These are phyloP conservation scores for Cardamine chenopodiifolia DNA, from an alignment of 345 rosid genomes.

Conservation along the genomic window DNA sequence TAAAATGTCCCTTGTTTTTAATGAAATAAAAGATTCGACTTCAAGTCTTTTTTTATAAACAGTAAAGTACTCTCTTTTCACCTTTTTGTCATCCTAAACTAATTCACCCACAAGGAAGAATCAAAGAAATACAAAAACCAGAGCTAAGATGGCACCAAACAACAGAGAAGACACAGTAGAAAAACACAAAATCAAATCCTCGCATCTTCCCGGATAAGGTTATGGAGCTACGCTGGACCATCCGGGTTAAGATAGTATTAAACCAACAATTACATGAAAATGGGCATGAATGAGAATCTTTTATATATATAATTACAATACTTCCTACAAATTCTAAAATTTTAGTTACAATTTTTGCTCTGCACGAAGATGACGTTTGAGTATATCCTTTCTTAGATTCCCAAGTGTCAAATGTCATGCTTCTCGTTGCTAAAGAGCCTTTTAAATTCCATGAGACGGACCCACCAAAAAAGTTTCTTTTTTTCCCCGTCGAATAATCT, in stretches of 20 bases:
- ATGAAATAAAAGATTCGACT: slow-evolving; percentile 7
- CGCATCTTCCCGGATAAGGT: no score
- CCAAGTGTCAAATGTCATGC: slow-evolving; percentile 25
- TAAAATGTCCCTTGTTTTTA: slow-evolving; percentile 3
- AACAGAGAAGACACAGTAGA: background rate
- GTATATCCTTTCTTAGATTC: slow-evolving; percentile 13
- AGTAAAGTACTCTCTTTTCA: background rate
- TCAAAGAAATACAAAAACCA: background rate
- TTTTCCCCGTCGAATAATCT: background rate
- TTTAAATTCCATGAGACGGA: slow-evolving; percentile 14
- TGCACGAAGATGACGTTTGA: slow-evolving; percentile 35
- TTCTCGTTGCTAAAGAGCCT: slow-evolving; percentile 8
- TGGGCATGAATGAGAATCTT: background rate
- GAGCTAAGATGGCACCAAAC: background rate
- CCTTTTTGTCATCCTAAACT: background rate
- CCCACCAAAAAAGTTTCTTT: background rate
- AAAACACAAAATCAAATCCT: background rate
- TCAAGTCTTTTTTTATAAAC: background rate
- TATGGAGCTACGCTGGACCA: no score
- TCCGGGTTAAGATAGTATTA: background rate
- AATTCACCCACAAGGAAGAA: background rate
- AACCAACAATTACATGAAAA: background rate
- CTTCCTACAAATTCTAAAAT: background rate
- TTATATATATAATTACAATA: background rate
- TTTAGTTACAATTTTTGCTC: slow-evolving; percentile 3